These are phyloP conservation scores for Scolecobasidium constrictum DNA, from an alignment of 2,329 filamentous ascomycete genomes.

Conservation along the genomic window DNA sequence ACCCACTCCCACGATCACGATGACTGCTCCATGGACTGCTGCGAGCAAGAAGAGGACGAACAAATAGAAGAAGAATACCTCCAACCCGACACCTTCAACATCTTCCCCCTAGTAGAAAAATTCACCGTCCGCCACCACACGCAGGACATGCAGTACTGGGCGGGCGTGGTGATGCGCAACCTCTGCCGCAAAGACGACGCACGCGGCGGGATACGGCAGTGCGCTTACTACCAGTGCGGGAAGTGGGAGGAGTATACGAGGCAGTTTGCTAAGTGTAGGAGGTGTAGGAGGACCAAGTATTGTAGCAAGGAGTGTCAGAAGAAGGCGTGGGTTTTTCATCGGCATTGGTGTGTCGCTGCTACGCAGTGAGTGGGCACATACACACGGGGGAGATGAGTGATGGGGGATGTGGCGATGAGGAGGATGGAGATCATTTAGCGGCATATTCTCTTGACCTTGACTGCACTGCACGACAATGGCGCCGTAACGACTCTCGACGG, in stretches of 20 bases:
- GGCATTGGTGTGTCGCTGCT: constrained; percentile 90
- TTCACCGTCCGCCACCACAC: constrained; percentile 94
- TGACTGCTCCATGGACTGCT: too few species aligned
- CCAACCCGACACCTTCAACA: constrained; percentile 90
- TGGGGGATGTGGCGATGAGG: too few species aligned
- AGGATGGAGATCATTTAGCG: too few species aligned
- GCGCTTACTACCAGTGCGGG: constrained; percentile 94
- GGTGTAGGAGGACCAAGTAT: constrained; percentile 94
- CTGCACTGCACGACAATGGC: too few species aligned
- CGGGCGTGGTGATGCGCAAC: constrained; percentile 97
- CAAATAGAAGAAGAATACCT: constrained; percentile 79
- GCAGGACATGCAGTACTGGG: constrained; percentile 99
- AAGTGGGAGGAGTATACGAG: constrained; percentile 97
- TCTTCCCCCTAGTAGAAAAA: constrained; percentile 96
- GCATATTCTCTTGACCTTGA: too few species aligned
- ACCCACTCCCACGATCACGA: too few species aligned
- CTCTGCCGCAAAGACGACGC: constrained; percentile 96
- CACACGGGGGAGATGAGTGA: too few species aligned
- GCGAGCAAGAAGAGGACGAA: constrained; percentile 41
- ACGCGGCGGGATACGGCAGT: constrained; percentile 87
- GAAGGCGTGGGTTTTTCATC: constrained; percentile 94
- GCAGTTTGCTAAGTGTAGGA: constrained; percentile 95
- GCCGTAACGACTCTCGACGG: too few species aligned
- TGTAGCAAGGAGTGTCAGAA: constrained; percentile 99
- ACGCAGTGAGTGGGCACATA: too few species aligned